A percentile compares a stretch with the other conserved stretches of the same genome.
These are phyloP conservation scores for Syzygium jambos DNA, from an alignment of 345 rosid species.

Conservation along the genomic window DNA sequence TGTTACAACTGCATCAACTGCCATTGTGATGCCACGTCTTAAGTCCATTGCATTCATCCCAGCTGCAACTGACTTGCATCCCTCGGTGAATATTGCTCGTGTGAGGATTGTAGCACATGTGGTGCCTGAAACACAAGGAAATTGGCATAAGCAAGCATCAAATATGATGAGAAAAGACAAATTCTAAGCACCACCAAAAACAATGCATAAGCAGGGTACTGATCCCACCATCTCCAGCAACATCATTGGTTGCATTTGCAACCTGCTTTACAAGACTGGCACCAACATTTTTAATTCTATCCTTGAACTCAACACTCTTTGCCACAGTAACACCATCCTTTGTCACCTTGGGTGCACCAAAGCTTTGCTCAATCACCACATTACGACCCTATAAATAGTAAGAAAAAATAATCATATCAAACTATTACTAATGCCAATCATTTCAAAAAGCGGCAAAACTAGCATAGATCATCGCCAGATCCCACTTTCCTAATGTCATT, in stretches of 20 bases:
- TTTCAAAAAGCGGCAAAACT: not conserved
- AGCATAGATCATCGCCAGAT: not conserved
- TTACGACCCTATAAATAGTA: conserved; percentile 57
- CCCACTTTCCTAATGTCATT: not conserved
- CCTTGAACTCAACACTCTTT: conserved; percentile 92
- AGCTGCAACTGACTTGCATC: conserved; percentile 97
- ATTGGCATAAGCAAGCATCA: not conserved
- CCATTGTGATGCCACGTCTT: conserved; percentile 87
- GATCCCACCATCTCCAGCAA: conserved; percentile 82
- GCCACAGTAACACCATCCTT: conserved; percentile 99
- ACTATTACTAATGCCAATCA: not conserved
- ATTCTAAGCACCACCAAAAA: not conserved
- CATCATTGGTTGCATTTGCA: conserved; percentile 96
- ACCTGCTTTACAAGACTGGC: conserved; percentile 99
- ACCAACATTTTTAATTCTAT: conserved; percentile 79
- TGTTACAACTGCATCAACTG: conserved; percentile 85
- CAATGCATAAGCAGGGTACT: not conserved
- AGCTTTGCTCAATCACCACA: conserved; percentile 95
- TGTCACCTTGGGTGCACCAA: conserved; percentile 93
- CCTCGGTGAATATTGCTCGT: conserved; percentile 75
- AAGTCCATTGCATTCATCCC: conserved; percentile 96
- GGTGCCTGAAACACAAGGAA: conserved; percentile 44
- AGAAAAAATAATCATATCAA: not conserved
- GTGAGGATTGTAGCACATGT: conserved; percentile 98
- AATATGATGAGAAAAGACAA: not conserved